These are phyloP conservation scores for Colletotrichum tanaceti DNA, from an alignment of 2,329 filamentous ascomycete genomes.

Conservation along the genomic window DNA sequence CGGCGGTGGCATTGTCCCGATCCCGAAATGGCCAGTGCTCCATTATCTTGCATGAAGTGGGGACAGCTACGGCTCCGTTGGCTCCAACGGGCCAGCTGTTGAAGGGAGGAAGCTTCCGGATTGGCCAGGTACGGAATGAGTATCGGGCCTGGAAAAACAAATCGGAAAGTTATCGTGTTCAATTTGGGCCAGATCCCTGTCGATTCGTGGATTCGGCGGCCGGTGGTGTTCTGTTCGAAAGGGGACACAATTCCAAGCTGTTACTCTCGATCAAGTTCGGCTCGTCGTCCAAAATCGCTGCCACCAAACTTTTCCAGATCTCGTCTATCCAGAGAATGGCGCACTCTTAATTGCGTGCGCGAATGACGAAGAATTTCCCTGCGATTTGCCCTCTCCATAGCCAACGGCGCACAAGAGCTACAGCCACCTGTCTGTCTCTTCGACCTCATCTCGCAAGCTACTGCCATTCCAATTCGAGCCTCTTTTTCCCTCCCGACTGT, in stretches of 20 bases:
- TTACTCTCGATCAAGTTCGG: conserved; percentile 21
- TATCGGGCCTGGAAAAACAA: conserved; percentile 39
- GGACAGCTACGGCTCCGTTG: background rate
- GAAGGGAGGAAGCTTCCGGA: conserved; percentile 7
- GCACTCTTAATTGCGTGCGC: conserved; percentile 36
- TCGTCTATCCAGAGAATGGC: conserved; percentile 27
- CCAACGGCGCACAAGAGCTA: conserved; percentile 28
- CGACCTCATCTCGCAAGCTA: conserved; percentile 21
- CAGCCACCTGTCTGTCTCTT: conserved; percentile 4
- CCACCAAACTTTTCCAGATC: background rate
- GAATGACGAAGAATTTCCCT: conserved; percentile 9
- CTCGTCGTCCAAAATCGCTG: conserved; percentile 12
- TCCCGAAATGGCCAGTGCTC: background rate
- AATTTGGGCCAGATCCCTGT: conserved; percentile 40
- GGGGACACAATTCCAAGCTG: conserved; percentile 37
- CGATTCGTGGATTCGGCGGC: conserved; percentile 30
- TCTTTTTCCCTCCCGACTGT: background rate
- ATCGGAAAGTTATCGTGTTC: conserved; percentile 42
- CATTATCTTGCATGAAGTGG: background rate
- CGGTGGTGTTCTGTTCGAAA: conserved; percentile 31
- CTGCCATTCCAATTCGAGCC: conserved; percentile 3
- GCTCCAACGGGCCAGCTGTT: background rate
- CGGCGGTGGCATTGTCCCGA: background rate
- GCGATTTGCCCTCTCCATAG: conserved; percentile 1
- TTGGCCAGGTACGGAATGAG: conserved; percentile 8